phyloP scores from a whole-genome alignment of 768 basidiomycete species.

The Boletus rubropictus region DNA sequence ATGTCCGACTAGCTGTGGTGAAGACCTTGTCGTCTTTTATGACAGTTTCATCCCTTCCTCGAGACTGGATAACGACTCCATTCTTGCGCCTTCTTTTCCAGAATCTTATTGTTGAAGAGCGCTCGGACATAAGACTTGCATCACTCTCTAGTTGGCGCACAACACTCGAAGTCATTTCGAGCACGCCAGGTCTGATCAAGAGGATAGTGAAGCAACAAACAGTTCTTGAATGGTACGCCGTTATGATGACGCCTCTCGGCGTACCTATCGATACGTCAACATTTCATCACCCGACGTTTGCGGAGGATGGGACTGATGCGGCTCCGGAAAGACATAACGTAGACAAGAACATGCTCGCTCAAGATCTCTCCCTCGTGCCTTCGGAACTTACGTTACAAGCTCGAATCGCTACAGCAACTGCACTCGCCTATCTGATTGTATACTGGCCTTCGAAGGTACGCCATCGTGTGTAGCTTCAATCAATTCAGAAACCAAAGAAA shows the following conservation, averaged over 20 bases:
- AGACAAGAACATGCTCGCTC: constrained; percentile 90
- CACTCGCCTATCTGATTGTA: constrained; percentile 64
- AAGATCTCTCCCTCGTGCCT: constrained; percentile 80
- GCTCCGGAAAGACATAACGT: constrained; percentile 77
- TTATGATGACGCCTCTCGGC: constrained; percentile 88
- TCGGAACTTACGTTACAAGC: constrained; percentile 74
- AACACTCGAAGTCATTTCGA: constrained; percentile 53
- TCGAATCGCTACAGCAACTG: constrained; percentile 70
- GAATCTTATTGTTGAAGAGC: constrained; percentile 90
- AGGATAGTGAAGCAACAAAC: constrained; percentile 50
- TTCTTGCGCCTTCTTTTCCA: constrained; percentile 87
- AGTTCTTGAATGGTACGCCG: constrained; percentile 78
- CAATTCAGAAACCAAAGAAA: background rate
- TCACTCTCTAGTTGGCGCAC: constrained; percentile 72
- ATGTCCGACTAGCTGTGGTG: constrained; percentile 89
- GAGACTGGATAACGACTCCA: constrained; percentile 72
- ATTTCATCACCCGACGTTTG: constrained; percentile 62
- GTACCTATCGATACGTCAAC: constrained; percentile 60
- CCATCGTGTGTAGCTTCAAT: background rate
- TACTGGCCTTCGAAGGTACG: constrained; percentile 61
- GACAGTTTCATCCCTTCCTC: constrained; percentile 63
- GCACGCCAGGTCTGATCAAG: constrained; percentile 45
- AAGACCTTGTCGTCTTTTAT: constrained; percentile 86
- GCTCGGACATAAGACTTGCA: constrained; percentile 70
- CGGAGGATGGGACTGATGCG: constrained; percentile 40